phyloP scores from a whole-genome alignment of 2,329 filamentous ascomycete species.

The Chrysoporthe puriensis region DNA sequence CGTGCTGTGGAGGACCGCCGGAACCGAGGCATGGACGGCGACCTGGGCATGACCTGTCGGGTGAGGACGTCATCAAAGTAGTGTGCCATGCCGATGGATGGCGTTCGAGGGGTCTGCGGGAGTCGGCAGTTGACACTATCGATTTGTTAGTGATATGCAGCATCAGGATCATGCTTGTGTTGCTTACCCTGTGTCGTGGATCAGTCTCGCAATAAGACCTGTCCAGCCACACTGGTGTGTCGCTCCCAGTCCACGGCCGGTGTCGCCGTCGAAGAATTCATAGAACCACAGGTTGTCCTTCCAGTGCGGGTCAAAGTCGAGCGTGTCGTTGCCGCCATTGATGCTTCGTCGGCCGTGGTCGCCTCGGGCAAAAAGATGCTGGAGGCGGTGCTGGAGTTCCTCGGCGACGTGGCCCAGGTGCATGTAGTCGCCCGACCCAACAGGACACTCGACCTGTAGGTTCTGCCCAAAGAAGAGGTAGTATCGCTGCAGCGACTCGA shows the following conservation, averaged over 20 bases:
- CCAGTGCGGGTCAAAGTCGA: conserved; percentile 93
- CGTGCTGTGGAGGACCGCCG: conserved; percentile 81
- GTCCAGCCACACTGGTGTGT: conserved; percentile 98
- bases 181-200: conserved; percentile 92
- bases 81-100: conserved; percentile 79
- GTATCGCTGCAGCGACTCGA: conserved; percentile 93
- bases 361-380: conserved; percentile 84
- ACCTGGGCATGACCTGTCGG: conserved; percentile 49
- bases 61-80: conserved; percentile 94
- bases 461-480: conserved; percentile 93
- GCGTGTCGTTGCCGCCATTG: conserved; percentile 80
- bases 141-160: conserved; percentile 44
- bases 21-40: conserved; percentile 55
- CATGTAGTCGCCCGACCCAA: conserved; percentile 92
- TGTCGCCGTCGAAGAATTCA: conserved; percentile 96
- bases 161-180: conserved; percentile 4
- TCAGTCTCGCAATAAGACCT: conserved; percentile 92
- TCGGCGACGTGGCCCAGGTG: conserved; percentile 93
- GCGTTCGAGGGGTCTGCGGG: conserved; percentile 89
- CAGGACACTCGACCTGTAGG: conserved; percentile 90
- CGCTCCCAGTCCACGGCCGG: conserved; percentile 84
- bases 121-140: conserved; percentile 82
- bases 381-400: conserved; percentile 90
- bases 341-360: conserved; percentile 87
- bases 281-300: conserved; percentile 94